Evolutionary conservation across 1,284 basidiomycete genomes (phyloP).

Genomic region (Ceratobasidium sp.): DNA sequence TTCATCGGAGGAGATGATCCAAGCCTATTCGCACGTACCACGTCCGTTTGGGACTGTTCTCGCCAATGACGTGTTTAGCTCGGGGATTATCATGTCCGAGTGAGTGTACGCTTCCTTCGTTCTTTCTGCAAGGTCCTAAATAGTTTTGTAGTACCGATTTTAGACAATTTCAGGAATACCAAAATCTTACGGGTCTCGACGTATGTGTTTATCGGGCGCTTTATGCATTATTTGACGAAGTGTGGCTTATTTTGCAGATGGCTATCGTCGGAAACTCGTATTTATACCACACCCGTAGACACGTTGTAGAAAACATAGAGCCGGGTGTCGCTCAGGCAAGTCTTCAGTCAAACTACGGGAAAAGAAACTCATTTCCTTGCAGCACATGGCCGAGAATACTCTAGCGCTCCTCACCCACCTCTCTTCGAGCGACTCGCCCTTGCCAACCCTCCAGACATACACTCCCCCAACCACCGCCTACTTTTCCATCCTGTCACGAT

Average conservation of each 20-base stretch:
- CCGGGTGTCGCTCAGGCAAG: slow-evolving; percentile 78
- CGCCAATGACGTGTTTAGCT: slow-evolving; percentile 95
- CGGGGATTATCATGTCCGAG: slow-evolving; percentile 93
- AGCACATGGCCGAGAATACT: slow-evolving; percentile 95
- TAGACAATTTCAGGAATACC: slow-evolving; percentile 92
- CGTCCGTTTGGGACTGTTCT: slow-evolving; percentile 91
- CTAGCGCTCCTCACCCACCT: slow-evolving; percentile 86
- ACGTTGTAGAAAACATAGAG: slow-evolving; percentile 85
- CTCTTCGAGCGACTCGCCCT: slow-evolving; percentile 74
- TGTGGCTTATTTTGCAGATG: slow-evolving; percentile 68
- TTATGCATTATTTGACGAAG: not conserved
- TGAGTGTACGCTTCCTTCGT: slow-evolving; percentile 59
- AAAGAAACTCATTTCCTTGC: slow-evolving; percentile 47
- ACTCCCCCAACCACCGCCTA: slow-evolving; percentile 77
- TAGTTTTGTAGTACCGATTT: slow-evolving; percentile 81
- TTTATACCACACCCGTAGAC: slow-evolving; percentile 91
- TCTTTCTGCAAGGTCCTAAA: slow-evolving; percentile 49
- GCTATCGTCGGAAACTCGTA: slow-evolving; percentile 95
- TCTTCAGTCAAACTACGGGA: not conserved
- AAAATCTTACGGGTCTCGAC: slow-evolving; percentile 88
- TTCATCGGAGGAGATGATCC: slow-evolving; percentile 93
- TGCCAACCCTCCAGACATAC: slow-evolving; percentile 70
- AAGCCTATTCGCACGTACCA: slow-evolving; percentile 89
- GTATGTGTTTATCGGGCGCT: slow-evolving; percentile 60
- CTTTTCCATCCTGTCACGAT: slow-evolving; percentile 76